These are phyloP conservation scores for Lachnellula willkommii DNA, from an alignment of 2,329 filamentous ascomycete species.

Conservation along the genomic window DNA sequence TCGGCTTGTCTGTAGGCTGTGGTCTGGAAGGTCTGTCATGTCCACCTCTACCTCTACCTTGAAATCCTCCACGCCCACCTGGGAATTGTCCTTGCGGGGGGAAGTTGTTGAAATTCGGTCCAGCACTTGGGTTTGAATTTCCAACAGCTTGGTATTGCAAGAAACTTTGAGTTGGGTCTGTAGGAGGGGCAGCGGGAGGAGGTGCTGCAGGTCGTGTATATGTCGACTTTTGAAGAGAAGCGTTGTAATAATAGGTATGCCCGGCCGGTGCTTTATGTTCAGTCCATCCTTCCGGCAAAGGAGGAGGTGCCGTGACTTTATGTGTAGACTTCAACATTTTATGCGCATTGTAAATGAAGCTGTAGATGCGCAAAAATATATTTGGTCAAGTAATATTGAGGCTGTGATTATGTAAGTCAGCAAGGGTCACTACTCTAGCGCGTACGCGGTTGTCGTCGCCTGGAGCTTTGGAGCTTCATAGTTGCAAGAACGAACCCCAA, in stretches of 20 bases:
- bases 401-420: not conserved
- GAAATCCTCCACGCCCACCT: constrained; percentile 36
- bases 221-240: constrained; percentile 76
- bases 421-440: constrained; percentile 4
- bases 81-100: constrained; percentile 16
- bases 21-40: constrained; percentile 50
- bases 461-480: constrained; percentile 9
- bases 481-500: not conserved
- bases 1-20: constrained; percentile 73
- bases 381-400: not conserved
- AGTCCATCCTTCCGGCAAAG: constrained; percentile 79
- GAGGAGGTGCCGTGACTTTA: constrained; percentile 48
- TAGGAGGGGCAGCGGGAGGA: constrained; percentile 18
- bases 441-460: constrained; percentile 16
- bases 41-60: constrained; percentile 46
- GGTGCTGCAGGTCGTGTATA: constrained; percentile 65
- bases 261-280: constrained; percentile 83
- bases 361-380: constrained; percentile 4
- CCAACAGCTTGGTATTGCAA: constrained; percentile 38
- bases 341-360: constrained; percentile 4
- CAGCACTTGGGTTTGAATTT: constrained; percentile 35
- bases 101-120: constrained; percentile 28
- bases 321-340: constrained; percentile 75
- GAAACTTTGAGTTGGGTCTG: constrained; percentile 36
- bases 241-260: constrained; percentile 84